Base-by-base conservation (phyloP, 2,329 filamentous ascomycete genomes). In the Aspergillus sp. region DNA sequence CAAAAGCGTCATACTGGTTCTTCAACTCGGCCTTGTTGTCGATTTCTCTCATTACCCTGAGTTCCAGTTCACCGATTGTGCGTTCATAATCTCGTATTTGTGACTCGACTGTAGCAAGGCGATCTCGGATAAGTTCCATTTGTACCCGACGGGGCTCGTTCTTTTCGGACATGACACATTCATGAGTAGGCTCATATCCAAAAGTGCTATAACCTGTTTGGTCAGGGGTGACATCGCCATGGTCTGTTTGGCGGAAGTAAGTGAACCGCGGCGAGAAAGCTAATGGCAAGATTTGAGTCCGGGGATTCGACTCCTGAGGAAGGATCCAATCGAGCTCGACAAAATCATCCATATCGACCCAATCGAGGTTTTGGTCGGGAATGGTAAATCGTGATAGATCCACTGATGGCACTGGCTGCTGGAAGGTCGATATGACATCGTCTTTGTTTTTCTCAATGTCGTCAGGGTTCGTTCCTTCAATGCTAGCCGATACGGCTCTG, bases 311-410 rank as follows among this genome's bases (percentile, higher is more conserved):
- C 60, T 95, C 88, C 10, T 88, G 86, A 0, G 91, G 91, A 26
- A 96, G 70, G 42, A 95, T 90, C 91, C 91, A 97, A 62, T 96
- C 94, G 19, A 98, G 73, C 65, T 98, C 93, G 28, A 98, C 90
- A 67, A 98, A 98, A 63, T 98, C 93, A 61, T 98, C 93, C 90
- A 98, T 97, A 60, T 98, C 93, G 50, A 98, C 90, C 93, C 93
- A 98, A 43, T 85, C 90, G 54, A 90, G 83, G 59, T 98, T 93
- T 43, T 94, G 88, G 63, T 98, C 93, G 0, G 93, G 91, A 39
- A 98, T 98, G 0, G 85, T 91, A 62, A 98, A 98, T 42, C 86
- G 85, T 0, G 90, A 95, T 39, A 95, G 74, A 61, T 85, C 81
- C 7, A 77, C 71, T 26, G 73, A 68, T 2, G 73, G 64, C 3